phyloP scores from a whole-genome alignment of 345 rosid species.

The Hibiscus trionum region DNA sequence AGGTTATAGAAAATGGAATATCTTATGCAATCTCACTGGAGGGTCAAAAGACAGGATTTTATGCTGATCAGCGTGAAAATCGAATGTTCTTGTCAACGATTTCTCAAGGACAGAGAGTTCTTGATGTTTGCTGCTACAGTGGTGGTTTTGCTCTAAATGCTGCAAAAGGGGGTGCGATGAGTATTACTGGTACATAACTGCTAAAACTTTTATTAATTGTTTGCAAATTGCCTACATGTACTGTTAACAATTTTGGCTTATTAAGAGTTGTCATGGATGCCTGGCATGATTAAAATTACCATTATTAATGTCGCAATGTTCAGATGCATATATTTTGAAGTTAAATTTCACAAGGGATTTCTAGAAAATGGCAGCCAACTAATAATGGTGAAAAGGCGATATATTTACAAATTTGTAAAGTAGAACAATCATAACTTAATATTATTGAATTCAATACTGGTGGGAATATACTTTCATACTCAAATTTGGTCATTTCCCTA shows the following conservation, averaged over 20 bases:
- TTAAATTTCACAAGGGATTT: background rate
- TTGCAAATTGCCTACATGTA: background rate
- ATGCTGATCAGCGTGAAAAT: conserved; percentile 80
- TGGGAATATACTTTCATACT: background rate
- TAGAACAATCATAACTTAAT: background rate
- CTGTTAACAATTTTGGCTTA: background rate
- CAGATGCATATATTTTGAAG: background rate
- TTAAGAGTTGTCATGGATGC: background rate
- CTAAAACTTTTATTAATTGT: background rate
- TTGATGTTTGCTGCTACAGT: conserved; percentile 84
- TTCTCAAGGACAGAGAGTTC: conserved; percentile 62
- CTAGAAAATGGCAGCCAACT: background rate
- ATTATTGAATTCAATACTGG: background rate
- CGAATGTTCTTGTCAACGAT: conserved; percentile 62
- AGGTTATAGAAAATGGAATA: conserved; percentile 79
- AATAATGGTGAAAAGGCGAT: background rate
- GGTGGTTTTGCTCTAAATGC: conserved; percentile 89
- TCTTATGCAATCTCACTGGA: conserved; percentile 55
- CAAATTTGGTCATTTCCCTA: background rate
- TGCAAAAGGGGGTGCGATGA: conserved; percentile 55
- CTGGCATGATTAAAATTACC: background rate
- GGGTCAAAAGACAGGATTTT: conserved; percentile 92
- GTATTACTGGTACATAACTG: conserved; percentile 41
- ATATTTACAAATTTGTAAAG: background rate
- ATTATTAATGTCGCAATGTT: background rate